These are phyloP conservation scores for Puccinia horiana DNA, from an alignment of 1,284 basidiomycete species.

Conservation along the genomic window DNA sequence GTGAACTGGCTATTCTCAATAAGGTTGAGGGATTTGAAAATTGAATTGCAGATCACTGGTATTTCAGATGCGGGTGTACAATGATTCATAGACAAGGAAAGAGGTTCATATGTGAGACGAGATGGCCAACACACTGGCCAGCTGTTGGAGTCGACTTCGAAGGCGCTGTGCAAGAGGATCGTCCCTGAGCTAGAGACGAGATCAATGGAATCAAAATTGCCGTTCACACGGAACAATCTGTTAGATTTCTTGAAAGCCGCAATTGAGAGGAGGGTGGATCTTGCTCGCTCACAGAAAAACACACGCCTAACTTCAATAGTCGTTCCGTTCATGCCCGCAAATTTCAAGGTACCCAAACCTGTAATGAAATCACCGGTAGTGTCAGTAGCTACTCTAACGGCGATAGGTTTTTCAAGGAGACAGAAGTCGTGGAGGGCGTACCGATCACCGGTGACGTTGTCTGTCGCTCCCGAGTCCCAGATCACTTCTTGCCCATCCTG, in stretches of 20 bases:
- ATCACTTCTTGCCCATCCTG: not conserved
- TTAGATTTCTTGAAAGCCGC: not conserved
- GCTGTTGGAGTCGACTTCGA: not conserved
- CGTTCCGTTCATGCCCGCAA: not conserved
- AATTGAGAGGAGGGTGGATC: not conserved
- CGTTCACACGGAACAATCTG: not conserved
- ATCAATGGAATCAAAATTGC: not conserved
- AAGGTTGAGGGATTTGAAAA: not conserved
- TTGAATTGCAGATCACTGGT: not conserved
- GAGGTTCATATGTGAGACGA: no score
- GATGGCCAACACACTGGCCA: not conserved
- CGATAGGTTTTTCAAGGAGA: not conserved
- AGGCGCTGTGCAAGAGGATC: not conserved
- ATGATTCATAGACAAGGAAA: not conserved
- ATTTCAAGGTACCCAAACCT: slow-evolving; percentile 9
- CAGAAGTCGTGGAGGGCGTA: not conserved
- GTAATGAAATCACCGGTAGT: not conserved
- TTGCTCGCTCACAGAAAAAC: slow-evolving; percentile 6
- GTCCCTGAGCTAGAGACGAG: not conserved
- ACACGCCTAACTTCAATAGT: not conserved
- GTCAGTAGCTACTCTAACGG: slow-evolving; percentile 9
- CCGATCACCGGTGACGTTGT: slow-evolving; percentile 4
- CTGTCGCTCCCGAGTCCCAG: slow-evolving; percentile 1
- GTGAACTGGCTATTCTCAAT: no score
- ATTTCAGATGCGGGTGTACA: not conserved